Base-by-base conservation (phyloP, 495 filamentous ascomycete genomes). In the Thermothielavioides terrestris region DNA sequence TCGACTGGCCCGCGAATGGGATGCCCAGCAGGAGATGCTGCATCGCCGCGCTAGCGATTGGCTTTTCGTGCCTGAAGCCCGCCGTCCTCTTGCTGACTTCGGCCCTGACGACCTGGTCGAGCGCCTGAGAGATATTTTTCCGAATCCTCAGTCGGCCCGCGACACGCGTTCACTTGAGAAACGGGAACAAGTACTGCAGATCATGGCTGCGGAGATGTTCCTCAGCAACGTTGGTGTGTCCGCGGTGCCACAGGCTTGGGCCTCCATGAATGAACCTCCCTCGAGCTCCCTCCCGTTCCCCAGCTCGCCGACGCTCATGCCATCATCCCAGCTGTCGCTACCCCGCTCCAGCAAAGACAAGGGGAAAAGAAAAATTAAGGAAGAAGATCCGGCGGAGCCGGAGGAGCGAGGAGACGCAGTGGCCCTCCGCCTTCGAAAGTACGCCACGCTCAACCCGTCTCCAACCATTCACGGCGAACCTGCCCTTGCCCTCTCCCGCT, bases 141-240 rank as follows among this genome's bases (percentile, higher is more conserved):
- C 22, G 20, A 38, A 20, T 2, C 27, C 44, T 1, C 41, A 49
- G 8, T n/a, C 37, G 14, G 37, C 34, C 17, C 14, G 20, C 12
- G 25, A 41, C 11, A 6, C 10, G 10, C 17, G 39, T 30, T 34
- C 18, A 17, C 45, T 21, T 25, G 10, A 42, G 17, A 39, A 35
- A 18, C 44, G 47, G 9, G 46, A 50, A 12, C 12, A 12, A 15
- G 46, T 59, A 6, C 7, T 59, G 4, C 48, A 52, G 17, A 50
- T 25, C 22, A 53, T 64, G 25, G 61, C 59, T 1, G 53, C 57
- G 12, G 54, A 62, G 48, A 48, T 53, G 26, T 54, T 53, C 18
- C 53, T 66, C 18, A 50, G 54, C 22, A 57, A 49, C 37, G 48
- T 60, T 22, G 57, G 54, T 5, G 49, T 66, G 4, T 46, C 51